These are phyloP conservation scores for Mariannaea sp. DNA, from an alignment of 2,329 filamentous ascomycete species.

Conservation along the genomic window DNA sequence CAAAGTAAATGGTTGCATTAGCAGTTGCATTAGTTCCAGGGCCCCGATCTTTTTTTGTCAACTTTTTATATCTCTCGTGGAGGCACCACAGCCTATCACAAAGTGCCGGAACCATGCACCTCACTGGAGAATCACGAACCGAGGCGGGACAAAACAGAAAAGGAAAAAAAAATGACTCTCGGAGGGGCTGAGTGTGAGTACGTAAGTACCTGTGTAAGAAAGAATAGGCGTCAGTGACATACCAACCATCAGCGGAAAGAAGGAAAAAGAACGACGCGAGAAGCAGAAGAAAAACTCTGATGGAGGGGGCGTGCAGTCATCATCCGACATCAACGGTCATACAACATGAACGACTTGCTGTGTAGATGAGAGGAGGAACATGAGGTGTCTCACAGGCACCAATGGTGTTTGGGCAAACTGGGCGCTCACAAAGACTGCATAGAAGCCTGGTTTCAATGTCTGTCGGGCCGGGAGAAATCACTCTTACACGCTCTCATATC, in stretches of 20 bases:
- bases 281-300: not conserved
- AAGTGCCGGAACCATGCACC: slow-evolving; percentile 21
- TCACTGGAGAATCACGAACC: slow-evolving; percentile 12
- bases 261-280: not conserved
- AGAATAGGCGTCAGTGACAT: too few relatives aligned
- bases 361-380: too few relatives aligned
- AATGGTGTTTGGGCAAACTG: too few relatives aligned
- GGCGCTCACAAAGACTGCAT: too few relatives aligned
- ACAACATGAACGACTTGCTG: too few relatives aligned
- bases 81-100: slow-evolving; percentile 28
- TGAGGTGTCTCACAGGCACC: too few relatives aligned
- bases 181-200: too few relatives aligned
- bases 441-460: not conserved
- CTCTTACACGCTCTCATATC: too few relatives aligned
- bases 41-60: slow-evolving; percentile 11
- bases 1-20: too few relatives aligned
- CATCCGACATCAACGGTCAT: not conserved
- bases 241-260: not conserved
- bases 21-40: slow-evolving; percentile 30
- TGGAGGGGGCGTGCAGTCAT: slow-evolving; percentile 3
- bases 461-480: not conserved
- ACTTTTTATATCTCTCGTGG: too few relatives aligned
- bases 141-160: not conserved
- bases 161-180: slow-evolving; percentile 18
- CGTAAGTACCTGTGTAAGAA: too few relatives aligned